Percentiles rank a stretch among this genome's conserved stretches.
Conservation (phyloP, 176 grass and related monocot genomes). For the Musa troglodytarum region DNA sequence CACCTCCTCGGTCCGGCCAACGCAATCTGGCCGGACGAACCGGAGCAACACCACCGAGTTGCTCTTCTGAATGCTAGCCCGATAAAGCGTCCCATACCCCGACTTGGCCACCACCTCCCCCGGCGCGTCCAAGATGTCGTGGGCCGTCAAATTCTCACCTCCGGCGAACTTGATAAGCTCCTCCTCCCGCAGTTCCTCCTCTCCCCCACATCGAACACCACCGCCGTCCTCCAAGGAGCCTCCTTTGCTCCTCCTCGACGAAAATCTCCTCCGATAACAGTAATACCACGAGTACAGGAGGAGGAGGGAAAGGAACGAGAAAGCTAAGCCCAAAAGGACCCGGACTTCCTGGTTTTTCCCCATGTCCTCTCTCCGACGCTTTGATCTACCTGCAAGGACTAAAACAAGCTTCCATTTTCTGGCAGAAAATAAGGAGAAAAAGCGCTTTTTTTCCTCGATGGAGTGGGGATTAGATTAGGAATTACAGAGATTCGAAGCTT, state of each 20-base stretch:
- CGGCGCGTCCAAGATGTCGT: conserved; percentile 73
- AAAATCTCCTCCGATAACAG: conserved; percentile 18
- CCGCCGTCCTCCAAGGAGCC: conserved; percentile 21
- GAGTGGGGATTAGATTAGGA: not conserved
- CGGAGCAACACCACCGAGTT: conserved; percentile 53
- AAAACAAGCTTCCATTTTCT: not conserved
- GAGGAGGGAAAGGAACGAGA: conserved; percentile 34
- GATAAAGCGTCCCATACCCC: conserved; percentile 69
- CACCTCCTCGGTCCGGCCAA: conserved; percentile 43
- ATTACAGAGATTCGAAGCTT: not conserved
- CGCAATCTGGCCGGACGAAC: conserved; percentile 61
- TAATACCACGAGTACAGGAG: conserved; percentile 28
- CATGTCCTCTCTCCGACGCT: conserved; percentile 7
- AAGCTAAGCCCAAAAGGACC: conserved; percentile 21
- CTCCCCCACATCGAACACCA: not conserved
- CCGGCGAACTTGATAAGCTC: conserved; percentile 59
- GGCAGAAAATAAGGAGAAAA: not conserved
- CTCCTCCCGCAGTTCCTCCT: conserved; percentile 22
- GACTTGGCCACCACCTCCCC: conserved; percentile 91
- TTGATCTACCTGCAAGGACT: not conserved
- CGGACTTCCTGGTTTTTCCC: conserved; percentile 18
- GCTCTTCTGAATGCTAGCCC: conserved; percentile 48
- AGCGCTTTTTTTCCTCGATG: not conserved
- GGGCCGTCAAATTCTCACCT: conserved; percentile 65
- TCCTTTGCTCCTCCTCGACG: conserved; percentile 13